Evolutionary conservation across 176 grass and related monocot species (phyloP).

Genomic region (Lolium perenne): DNA sequence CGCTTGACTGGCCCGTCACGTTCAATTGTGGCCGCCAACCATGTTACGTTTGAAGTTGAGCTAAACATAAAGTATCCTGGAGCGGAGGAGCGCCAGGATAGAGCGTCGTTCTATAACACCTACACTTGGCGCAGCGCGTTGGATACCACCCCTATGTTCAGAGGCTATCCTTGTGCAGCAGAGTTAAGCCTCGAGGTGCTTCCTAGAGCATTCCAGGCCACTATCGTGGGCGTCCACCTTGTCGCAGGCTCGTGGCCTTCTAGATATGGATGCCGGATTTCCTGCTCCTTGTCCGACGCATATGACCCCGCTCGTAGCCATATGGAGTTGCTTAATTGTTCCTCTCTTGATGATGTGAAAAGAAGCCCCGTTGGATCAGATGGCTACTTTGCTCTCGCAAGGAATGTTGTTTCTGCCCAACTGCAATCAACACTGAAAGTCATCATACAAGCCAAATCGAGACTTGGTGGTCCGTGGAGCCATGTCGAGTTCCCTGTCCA

Average conservation of each 20-base stretch:
- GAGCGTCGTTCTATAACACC: too few relatives aligned
- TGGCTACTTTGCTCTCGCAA: not conserved
- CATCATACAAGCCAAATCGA: not conserved
- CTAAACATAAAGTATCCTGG: not conserved
- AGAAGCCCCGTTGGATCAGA: not conserved
- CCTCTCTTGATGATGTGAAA: not conserved
- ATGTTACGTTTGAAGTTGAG: not conserved
- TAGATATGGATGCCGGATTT: not conserved
- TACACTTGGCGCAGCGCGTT: not conserved
- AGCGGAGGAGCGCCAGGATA: not conserved
- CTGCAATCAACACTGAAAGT: not conserved
- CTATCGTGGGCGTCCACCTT: not conserved
- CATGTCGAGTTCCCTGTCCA: not conserved
- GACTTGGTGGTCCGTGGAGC: not conserved
- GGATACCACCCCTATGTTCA: not conserved
- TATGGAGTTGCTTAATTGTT: not conserved
- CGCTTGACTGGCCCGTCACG: conserved; percentile 10
- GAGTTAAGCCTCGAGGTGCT: not conserved
- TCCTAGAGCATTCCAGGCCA: not conserved
- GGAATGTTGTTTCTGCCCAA: not conserved
- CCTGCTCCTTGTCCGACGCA: not conserved
- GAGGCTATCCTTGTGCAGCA: not conserved
- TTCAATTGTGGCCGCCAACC: not conserved
- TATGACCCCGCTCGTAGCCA: not conserved
- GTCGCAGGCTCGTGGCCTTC: conserved; percentile 1